Evolutionary conservation across 108 stramenopile species (phyloP), one percentile per base, ranked within the genome.

Genomic region (Fragilaria crotonensis): DNA sequence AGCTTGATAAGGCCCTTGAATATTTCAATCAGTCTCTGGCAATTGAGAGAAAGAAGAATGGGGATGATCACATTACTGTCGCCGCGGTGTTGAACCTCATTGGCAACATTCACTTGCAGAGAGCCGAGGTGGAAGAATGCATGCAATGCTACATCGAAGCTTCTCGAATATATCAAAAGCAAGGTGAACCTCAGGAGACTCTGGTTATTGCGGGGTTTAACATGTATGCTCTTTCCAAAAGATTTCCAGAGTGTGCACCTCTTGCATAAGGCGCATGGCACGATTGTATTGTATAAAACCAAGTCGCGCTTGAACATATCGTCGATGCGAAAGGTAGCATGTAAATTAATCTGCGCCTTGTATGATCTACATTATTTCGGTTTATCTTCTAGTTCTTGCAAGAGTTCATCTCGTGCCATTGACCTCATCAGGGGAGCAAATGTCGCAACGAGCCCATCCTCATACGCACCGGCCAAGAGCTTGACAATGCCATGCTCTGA

Each of bases 91-190:
- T 84, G 22, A 81, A 81, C 57, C 45, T 70, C 32, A 76, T 84
- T 21, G 83, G 83, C n/a, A 84, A 84, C 59, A 64, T 78, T 25
- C 62, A 76, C 52, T 47, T 84, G 1, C 74, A 76, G 45, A 58
- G 62, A 30, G 74, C 67, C 4, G 67, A 78, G 30, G 63, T 78
- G 11, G 21, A 33, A 2, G 67, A 72, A 50, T 71, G 75, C 73
- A 84, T 84, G 79, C 52, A 64, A 51, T 81, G 76, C 44, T 86
- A 78, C 45, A 48, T 60, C 5, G 81, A 82, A 66, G 85, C 85
- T 1, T 68, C 70, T 4, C 32, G 81, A 52, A 69, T 86, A 17
- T 80, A 67, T 54, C 54, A 63, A 50, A 9, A 55, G 18, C 28
- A 45, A 17, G 65, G 46, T 2, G 52, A 48, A 18, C 11, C 11